Conservation (phyloP, 805 yeast genomes). For the Hanseniaspora pseudoguilliermondii region DNA sequence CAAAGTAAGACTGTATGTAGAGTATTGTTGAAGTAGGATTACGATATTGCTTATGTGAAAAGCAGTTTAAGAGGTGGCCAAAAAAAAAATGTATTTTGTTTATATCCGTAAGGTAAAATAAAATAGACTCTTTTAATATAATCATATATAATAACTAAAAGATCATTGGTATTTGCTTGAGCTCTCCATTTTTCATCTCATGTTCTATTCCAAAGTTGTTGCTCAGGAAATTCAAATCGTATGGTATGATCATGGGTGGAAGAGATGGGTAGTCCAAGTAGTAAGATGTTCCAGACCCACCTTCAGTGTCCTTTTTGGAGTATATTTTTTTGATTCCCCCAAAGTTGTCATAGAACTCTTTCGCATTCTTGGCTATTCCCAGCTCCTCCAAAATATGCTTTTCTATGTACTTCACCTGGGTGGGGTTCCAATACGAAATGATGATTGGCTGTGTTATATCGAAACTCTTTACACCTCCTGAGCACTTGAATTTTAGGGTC, state of each 20-base stretch:
- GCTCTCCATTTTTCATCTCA: slow-evolving; percentile 2
- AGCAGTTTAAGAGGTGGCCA: no score
- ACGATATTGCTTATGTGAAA: no score
- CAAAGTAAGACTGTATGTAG: neutral
- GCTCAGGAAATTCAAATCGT: slow-evolving; percentile 13
- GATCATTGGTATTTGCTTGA: slow-evolving; percentile 1
- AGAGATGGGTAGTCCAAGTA: slow-evolving; percentile 28
- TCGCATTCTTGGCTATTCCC: slow-evolving; percentile 31
- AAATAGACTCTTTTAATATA: neutral
- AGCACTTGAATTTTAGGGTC: slow-evolving; percentile 36
- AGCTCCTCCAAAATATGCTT: slow-evolving; percentile 44
- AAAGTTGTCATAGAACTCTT: slow-evolving; percentile 25
- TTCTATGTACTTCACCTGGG: slow-evolving; percentile 37
- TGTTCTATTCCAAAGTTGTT: slow-evolving; percentile 6
- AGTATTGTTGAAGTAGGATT: neutral
- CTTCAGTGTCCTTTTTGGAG: slow-evolving; percentile 17
- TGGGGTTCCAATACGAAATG: slow-evolving; percentile 40
- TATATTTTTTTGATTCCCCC: slow-evolving; percentile 28
- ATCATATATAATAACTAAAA: neutral
- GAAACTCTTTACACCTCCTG: slow-evolving; percentile 36
- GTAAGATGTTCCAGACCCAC: slow-evolving; percentile 3
- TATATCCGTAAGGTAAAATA: no score
- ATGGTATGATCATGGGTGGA: slow-evolving; percentile 24
- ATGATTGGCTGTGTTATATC: slow-evolving; percentile 40
- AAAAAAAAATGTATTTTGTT: no score